Percentiles rank a stretch among this genome's conserved stretches.
These are phyloP conservation scores for Xylariaceae sp. DNA, from an alignment of 2,329 filamentous ascomycete species.

Conservation along the genomic window DNA sequence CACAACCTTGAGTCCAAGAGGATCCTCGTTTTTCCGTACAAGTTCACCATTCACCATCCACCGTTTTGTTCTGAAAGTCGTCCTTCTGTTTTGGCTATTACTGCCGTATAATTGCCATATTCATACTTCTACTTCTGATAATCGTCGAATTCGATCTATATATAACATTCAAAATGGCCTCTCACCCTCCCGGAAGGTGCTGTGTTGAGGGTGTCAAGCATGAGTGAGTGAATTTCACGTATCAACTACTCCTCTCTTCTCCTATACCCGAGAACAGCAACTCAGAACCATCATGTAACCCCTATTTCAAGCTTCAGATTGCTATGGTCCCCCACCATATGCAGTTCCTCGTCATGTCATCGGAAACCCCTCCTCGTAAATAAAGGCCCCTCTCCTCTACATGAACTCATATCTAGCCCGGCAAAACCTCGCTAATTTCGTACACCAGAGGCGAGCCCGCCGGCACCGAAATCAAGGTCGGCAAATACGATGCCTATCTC, in stretches of 20 bases:
- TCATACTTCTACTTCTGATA: not conserved
- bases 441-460: constrained; percentile 49
- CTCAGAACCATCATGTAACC: not conserved
- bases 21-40: too few relatives aligned
- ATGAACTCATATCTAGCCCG: not conserved
- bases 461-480: constrained; percentile 51
- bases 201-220: constrained; percentile 57
- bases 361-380: not conserved
- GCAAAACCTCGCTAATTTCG: not conserved
- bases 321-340: too few relatives aligned
- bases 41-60: too few relatives aligned
- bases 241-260: not conserved
- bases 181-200: constrained; percentile 54
- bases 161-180: constrained; percentile 48
- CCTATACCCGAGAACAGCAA: not conserved
- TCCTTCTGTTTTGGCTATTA: not conserved
- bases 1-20: too few relatives aligned
- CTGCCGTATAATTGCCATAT: not conserved
- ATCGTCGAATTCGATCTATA: not conserved
- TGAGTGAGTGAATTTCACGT: constrained; percentile 46
- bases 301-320: too few relatives aligned
- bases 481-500: constrained; percentile 53
- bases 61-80: too few relatives aligned
- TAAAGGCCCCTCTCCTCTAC: not conserved
- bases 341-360: not conserved